Conservation (phyloP, 1,284 basidiomycete genomes). For the Sporisorium sorghi region DNA sequence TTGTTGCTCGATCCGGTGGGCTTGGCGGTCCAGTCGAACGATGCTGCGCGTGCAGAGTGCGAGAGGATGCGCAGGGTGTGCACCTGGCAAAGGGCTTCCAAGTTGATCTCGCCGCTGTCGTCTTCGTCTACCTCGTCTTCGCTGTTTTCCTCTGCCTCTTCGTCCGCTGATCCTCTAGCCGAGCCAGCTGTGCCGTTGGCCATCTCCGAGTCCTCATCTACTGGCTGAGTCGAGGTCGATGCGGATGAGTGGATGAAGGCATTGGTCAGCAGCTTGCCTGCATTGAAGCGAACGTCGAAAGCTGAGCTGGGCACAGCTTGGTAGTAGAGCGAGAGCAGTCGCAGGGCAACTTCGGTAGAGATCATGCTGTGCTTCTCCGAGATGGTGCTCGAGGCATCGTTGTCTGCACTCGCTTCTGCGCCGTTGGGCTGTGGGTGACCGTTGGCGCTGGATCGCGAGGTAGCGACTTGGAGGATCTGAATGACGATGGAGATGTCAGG, state of each 20-base stretch:
- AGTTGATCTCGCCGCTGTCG: conserved; percentile 71
- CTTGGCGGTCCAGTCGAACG: conserved; percentile 75
- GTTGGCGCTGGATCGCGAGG: conserved; percentile 12
- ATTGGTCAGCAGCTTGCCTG: conserved; percentile 80
- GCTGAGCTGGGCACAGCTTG: conserved; percentile 79
- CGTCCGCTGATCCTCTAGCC: background rate
- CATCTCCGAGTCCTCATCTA: conserved; percentile 8
- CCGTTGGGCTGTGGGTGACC: conserved; percentile 2
- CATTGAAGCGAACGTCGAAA: conserved; percentile 84
- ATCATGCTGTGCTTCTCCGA: conserved; percentile 72
- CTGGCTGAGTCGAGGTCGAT: background rate
- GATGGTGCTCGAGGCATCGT: conserved; percentile 31
- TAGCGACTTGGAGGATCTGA: conserved; percentile 68
- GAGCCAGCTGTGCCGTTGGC: background rate
- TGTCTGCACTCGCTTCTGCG: background rate
- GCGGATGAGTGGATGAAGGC: conserved; percentile 67
- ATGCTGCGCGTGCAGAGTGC: conserved; percentile 53
- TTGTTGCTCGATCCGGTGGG: conserved; percentile 74
- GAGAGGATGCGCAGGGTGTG: conserved; percentile 76
- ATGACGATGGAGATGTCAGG: conserved; percentile 68
- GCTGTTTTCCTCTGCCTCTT: conserved; percentile 42
- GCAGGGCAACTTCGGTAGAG: conserved; percentile 80
- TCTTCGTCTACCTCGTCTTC: conserved; percentile 60
- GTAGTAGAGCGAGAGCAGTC: conserved; percentile 86
- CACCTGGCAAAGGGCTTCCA: conserved; percentile 78